Evolutionary conservation across 345 rosid genomes (phyloP).

Genomic region (Linum lewisii): DNA sequence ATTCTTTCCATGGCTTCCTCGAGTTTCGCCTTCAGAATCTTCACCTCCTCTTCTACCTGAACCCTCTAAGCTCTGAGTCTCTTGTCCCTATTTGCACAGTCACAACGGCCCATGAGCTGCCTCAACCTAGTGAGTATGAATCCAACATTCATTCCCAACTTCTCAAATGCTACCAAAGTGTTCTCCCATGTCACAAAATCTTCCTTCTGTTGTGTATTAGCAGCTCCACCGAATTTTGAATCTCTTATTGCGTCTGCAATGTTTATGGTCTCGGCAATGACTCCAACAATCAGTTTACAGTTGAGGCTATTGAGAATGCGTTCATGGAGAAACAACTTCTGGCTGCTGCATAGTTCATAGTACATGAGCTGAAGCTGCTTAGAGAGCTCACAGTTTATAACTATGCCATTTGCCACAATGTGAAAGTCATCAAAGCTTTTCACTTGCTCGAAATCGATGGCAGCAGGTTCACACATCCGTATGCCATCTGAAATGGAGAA

Average conservation of each 20-base stretch:
- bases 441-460: constrained; percentile 22
- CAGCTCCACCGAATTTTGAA: background rate
- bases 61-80: background rate
- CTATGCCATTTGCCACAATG: constrained; percentile 24
- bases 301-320: constrained; percentile 26
- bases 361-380: constrained; percentile 27
- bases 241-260: background rate
- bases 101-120: background rate
- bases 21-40: background rate
- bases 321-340: constrained; percentile 31
- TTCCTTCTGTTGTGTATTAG: background rate
- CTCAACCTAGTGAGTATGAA: background rate
- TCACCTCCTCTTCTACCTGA: background rate
- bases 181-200: background rate
- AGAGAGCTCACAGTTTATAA: constrained; percentile 25
- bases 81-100: background rate
- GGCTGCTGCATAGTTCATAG: constrained; percentile 34
- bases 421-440: constrained; percentile 30
- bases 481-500: constrained; percentile 20
- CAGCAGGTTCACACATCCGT: constrained; percentile 21
- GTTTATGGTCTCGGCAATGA: constrained; percentile 2
- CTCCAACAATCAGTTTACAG: constrained; percentile 21
- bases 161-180: background rate
- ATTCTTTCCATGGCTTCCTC: background rate
- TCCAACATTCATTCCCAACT: background rate